Evolutionary conservation across 2,329 filamentous ascomycete species (phyloP), one percentile per base, ranked within the genome.

Genomic region (Rugonectria rugulosa): DNA sequence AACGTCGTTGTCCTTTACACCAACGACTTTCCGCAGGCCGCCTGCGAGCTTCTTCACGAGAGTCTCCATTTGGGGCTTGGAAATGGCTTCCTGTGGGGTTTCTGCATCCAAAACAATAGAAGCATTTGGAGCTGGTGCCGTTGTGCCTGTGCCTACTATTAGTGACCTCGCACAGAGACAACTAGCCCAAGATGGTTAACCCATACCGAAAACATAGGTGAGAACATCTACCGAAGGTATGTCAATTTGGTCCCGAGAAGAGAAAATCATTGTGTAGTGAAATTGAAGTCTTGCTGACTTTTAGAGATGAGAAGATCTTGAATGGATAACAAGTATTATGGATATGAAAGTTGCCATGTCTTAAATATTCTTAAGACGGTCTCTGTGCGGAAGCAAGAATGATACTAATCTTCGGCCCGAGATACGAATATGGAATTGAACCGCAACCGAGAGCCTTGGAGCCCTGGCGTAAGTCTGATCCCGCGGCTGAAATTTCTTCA

Each of bases 181-280:
- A 24, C 9, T 14, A 5, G 10, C 6, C 5, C 11, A 12, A 14
- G 24, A 27, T 14, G 27, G 4, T 10, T 10, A 19, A 6, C 23
- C 3, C 24, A 14, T 48, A 43, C 47, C 38, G 12, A 43, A 51
- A 12, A 51, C 24, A 6, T 51, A 43, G 11, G 47, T 51, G 27
- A 50, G 38, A 7, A 51, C 20, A 26, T 43, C 47, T 15, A 29
- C 47, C 27, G 26, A 10, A 20, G 47, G 38, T 36, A 51, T 38
- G 7, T 44, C 23, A 24, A 51, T 44, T 26, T 38, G 26, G n/a
- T 43, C 27, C 9, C 38, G 21, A 34, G 38, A 51, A 9, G 38
- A 44, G 23, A 51, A 38, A 26, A 38, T 36, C 29, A 50, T 50
- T 31, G 38, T 41, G 12, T 9, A 11, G 21, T 23, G 14, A 27